phyloP scores from a whole-genome alignment of 495 filamentous ascomycete genomes.

The Trichoderma virens region DNA sequence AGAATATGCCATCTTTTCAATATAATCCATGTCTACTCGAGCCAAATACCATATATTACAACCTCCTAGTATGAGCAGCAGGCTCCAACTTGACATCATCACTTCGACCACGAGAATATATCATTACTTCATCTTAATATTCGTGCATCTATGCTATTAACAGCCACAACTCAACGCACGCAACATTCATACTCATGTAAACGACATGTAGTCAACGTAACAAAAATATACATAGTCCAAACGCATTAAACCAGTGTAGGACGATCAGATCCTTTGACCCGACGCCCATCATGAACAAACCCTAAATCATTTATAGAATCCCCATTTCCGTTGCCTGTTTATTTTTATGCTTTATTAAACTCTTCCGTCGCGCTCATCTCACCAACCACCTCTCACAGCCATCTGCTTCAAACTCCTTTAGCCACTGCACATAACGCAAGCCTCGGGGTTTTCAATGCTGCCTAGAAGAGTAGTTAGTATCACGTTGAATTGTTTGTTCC shows the following conservation, averaged over 20 bases:
- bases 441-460: slow-evolving; percentile 88
- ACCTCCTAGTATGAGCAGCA: neutral
- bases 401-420: slow-evolving; percentile 21
- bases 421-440: slow-evolving; percentile 86
- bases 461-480: slow-evolving; percentile 24
- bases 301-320: neutral
- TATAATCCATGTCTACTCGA: too few species aligned
- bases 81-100: neutral
- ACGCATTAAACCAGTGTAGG: neutral
- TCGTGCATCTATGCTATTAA: neutral
- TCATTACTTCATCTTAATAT: neutral
- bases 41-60: too few species aligned
- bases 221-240: neutral
- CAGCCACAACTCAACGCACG: neutral
- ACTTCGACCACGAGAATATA: neutral
- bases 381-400: neutral
- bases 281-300: neutral
- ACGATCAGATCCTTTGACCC: neutral
- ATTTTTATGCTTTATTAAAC: neutral
- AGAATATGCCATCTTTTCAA: too few species aligned
- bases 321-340: neutral
- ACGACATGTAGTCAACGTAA: neutral
- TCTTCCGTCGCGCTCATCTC: neutral
- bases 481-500: neutral
- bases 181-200: neutral